Base-by-base conservation (phyloP, 2,329 filamentous ascomycete genomes). In the Aaosphaeria arxii region DNA sequence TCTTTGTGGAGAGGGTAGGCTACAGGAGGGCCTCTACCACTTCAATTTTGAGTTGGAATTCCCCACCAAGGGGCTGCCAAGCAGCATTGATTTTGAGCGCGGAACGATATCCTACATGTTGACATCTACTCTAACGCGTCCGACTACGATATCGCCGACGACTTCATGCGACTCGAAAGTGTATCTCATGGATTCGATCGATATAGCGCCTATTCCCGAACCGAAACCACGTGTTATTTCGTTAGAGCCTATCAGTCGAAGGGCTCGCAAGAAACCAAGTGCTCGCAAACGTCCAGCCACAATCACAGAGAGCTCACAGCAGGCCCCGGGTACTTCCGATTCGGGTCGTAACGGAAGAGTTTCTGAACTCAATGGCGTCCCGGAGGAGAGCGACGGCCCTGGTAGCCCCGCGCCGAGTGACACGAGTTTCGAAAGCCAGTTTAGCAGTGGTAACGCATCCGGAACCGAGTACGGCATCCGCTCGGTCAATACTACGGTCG, bases 81-180 rank as follows among this genome's bases (percentile, higher is more conserved):
- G 89, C 71, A 96, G 92, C 69, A 92, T 99, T 64, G 91, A 95
- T 73, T 99, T 99, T 70, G 94, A 97, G 72, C 85, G 92, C 64
- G 94, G 94, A 33, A 91, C 89, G 2, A 89, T 99, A 60, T 87
- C 88, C 17, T 99, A 97, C 72, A 84, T 92, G 74, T 82, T 97
- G 59, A 92, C 89, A 5, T 87, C 92, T 31, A 96, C 91, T 6
- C 71, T 97, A 48, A 97, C 92, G 17, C 84, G 91, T 48, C 92
- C 94, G 17, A 94, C 88, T 0, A 85, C 91, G 5, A 95, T 96
- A 52, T 81, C 86, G 11, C 86, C 92, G 2, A 91, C 86, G 2
- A 80, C 86, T 7, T 87, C 83, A 33, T 94, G 88, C 71, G 90
- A 95, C 57, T 82, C 85, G 52, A 91, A 91, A 62, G 79, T 99